Base-by-base conservation (phyloP, 2,329 filamentous ascomycete species). In the Neocatenulostroma microsporum region DNA sequence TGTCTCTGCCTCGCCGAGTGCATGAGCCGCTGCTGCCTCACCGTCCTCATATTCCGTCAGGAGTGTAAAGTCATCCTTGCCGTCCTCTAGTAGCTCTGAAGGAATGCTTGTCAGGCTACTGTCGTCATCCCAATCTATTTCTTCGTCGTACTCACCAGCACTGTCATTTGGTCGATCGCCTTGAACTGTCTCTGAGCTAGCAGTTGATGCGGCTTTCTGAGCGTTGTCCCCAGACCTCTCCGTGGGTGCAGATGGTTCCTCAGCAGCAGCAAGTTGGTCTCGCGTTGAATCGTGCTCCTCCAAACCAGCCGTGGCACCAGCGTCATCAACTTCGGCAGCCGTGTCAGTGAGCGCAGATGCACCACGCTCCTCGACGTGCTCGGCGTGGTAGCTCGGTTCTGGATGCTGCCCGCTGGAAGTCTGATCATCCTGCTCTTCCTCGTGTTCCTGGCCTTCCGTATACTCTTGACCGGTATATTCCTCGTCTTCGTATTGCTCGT, bases 91-190 rank as follows among this genome's bases (percentile, higher is more conserved):
- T 20, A 30, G 33, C 33, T 55, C 53, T 54, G 47, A 40, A 21
- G 33, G 4, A 17, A 34, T 10, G 23, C 33, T 41, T 23, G 51
- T 57, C 45, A 55, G 50, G 34, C 40, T 36, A 36, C 39, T 41
- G 39, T 51, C 47, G 18, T 50, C 45, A 30, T 46, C 42, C 44
- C 40, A 56, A 23, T 51, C 46, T 19, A 54, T 50, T 12, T 51
- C 47, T 30, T 25, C 17, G 17, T 39, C 19, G 30, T 48, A 52
- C 53, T 57, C 46, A 57, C 53, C 54, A 44, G 41, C 42, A 17
- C 34, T 31, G 21, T 45, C 43, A 30, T 50, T 45, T 34, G 45
- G 36, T 15, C 17, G 10, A 38, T 48, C 45, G 19, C 39, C 46
- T 35, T 46, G 45, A 44, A 48, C 37, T 30, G 46, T 47, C 14